phyloP scores from a whole-genome alignment of 2,329 filamentous ascomycete genomes.

The Aspergillus ruber region DNA sequence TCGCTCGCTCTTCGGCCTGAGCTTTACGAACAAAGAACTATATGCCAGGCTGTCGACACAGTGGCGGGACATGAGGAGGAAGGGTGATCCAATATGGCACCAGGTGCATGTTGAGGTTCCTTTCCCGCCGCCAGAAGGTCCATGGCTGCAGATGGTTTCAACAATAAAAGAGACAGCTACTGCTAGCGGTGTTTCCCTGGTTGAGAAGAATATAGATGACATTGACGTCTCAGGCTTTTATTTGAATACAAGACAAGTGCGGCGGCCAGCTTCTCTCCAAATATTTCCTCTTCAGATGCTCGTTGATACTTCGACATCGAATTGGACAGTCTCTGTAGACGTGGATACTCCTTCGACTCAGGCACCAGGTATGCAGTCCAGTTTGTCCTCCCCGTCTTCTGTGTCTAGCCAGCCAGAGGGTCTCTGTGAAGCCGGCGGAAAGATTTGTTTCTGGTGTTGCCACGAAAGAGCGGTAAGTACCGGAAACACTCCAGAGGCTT shows the following conservation, averaged over 20 bases:
- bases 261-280: background rate
- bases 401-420: background rate
- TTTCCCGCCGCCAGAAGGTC: slow-evolving; percentile 8
- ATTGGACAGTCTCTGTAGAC: background rate
- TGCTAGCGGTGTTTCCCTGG: slow-evolving; percentile 1
- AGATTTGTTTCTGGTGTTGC: slow-evolving; percentile 18
- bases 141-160: slow-evolving; percentile 10
- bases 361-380: background rate
- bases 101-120: slow-evolving; percentile 15
- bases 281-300: background rate
- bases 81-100: slow-evolving; percentile 14
- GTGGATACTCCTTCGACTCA: background rate
- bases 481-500: background rate
- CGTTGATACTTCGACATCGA: background rate
- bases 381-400: background rate
- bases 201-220: slow-evolving; percentile 8
- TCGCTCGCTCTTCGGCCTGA: background rate
- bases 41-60: slow-evolving; percentile 12
- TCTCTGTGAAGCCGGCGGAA: slow-evolving; percentile 10
- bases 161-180: slow-evolving; percentile 10
- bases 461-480: slow-evolving; percentile 4
- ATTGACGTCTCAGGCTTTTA: slow-evolving; percentile 6
- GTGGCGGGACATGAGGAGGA: slow-evolving; percentile 14
- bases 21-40: background rate
- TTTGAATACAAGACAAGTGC: background rate